These are phyloP conservation scores for Mucor sp. DNA, from an alignment of 371 early-diverging fungal genomes.

Conservation along the genomic window DNA sequence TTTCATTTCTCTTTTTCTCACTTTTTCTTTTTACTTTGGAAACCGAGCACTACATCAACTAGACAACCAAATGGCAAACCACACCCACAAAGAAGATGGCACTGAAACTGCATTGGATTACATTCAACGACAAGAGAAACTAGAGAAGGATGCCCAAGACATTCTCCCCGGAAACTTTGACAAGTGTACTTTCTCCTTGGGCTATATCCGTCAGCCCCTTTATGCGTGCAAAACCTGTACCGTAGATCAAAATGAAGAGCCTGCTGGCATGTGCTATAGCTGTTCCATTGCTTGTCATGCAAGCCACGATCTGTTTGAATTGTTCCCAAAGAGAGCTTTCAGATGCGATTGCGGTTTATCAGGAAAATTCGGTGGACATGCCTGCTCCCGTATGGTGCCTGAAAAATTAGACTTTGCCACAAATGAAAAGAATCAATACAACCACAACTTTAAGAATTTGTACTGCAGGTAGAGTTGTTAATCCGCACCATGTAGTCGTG, in stretches of 20 bases:
- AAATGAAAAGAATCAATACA: slow-evolving; percentile 74
- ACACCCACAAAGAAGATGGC: slow-evolving; percentile 18
- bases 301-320: slow-evolving; percentile 78
- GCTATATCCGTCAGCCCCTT: slow-evolving; percentile 80
- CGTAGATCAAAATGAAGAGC: slow-evolving; percentile 22
- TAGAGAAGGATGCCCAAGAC: slow-evolving; percentile 59
- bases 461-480: slow-evolving; percentile 72
- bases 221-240: slow-evolving; percentile 85
- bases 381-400: slow-evolving; percentile 38
- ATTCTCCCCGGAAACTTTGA: slow-evolving; percentile 76
- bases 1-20: neutral
- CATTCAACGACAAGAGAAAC: slow-evolving; percentile 51
- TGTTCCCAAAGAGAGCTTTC: slow-evolving; percentile 82
- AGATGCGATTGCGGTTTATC: slow-evolving; percentile 86
- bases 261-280: slow-evolving; percentile 79
- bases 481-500: neutral
- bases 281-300: slow-evolving; percentile 84
- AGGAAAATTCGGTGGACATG: slow-evolving; percentile 36
- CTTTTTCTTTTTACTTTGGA: neutral
- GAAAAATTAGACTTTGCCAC: slow-evolving; percentile 34
- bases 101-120: slow-evolving; percentile 60
- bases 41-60: neutral
- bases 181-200: slow-evolving; percentile 74
- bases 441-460: slow-evolving; percentile 76
- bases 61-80: slow-evolving; percentile 2